A percentile compares a stretch with the other conserved stretches of the same genome.
Conservation (phyloP, 768 basidiomycete species). For the Gelatoporia subvermispora region DNA sequence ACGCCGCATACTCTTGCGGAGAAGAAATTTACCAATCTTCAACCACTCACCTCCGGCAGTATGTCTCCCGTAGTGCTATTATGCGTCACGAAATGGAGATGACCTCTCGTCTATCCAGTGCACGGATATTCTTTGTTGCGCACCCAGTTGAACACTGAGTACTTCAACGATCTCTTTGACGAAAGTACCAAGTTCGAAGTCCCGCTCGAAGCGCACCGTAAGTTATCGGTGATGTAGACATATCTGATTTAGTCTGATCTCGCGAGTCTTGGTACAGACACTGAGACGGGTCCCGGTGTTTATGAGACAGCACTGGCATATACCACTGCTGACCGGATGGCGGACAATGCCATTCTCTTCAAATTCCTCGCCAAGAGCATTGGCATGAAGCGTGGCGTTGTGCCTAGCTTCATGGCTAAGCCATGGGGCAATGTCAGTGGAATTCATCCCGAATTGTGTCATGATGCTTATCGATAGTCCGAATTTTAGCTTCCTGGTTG, state of each 20-base stretch:
- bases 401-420: conserved; percentile 98
- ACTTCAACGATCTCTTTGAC: conserved; percentile 89
- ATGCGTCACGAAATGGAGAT: neutral
- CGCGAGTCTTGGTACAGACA: conserved; percentile 46
- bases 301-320: conserved; percentile 87
- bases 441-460: neutral
- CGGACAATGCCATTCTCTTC: conserved; percentile 89
- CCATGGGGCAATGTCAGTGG: conserved; percentile 83
- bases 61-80: conserved; percentile 26
- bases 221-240: conserved; percentile 9
- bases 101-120: conserved; percentile 45
- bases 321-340: conserved; percentile 73
- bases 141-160: conserved; percentile 83
- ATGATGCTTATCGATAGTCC: neutral
- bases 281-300: conserved; percentile 89
- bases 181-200: conserved; percentile 67
- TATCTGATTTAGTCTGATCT: neutral
- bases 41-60: conserved; percentile 92
- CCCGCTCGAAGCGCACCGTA: conserved; percentile 84
- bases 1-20: conserved; percentile 69
- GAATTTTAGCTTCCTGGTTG: conserved; percentile 79
- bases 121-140: conserved; percentile 94
- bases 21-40: conserved; percentile 72
- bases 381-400: conserved; percentile 82
- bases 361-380: conserved; percentile 90